phyloP scores from a whole-genome alignment of 1,284 basidiomycete species.

The Apiotrichum montevideense region DNA sequence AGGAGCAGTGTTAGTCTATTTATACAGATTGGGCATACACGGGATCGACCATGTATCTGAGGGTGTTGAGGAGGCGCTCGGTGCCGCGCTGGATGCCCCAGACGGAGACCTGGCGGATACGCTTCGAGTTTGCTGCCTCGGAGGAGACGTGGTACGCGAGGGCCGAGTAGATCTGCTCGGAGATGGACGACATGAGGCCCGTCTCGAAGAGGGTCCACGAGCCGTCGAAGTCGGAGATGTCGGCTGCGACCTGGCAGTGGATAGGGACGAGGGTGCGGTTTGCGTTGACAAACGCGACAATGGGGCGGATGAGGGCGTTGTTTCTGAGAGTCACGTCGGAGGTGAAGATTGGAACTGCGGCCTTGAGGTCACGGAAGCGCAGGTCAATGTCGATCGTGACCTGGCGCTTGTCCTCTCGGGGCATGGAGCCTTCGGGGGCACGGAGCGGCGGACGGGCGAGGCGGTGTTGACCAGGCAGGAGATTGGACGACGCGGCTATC shows the following conservation, averaged over 20 bases:
- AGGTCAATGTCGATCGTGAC: conserved; percentile 87
- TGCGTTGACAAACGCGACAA: conserved; percentile 97
- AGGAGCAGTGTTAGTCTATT: neutral
- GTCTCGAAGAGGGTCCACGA: conserved; percentile 62
- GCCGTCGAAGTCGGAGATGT: conserved; percentile 75
- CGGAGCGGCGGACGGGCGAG: conserved; percentile 79
- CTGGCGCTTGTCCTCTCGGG: conserved; percentile 27
- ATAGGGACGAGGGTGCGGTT: conserved; percentile 89
- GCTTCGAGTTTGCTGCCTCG: conserved; percentile 75
- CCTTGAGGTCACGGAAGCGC: conserved; percentile 92
- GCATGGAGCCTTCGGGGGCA: conserved; percentile 54
- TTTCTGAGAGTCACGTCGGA: conserved; percentile 83
- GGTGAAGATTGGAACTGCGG: conserved; percentile 86
- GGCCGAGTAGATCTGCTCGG: conserved; percentile 67
- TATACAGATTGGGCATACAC: conserved; percentile 26
- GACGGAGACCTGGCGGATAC: conserved; percentile 75
- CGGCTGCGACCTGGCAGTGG: conserved; percentile 74
- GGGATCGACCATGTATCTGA: conserved; percentile 52
- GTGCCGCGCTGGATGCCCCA: conserved; percentile 74
- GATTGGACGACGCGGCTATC: conserved; percentile 48
- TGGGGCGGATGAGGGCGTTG: conserved; percentile 89
- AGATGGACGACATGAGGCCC: conserved; percentile 40
- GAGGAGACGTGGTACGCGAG: conserved; percentile 80
- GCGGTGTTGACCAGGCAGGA: conserved; percentile 81
- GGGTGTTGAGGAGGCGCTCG: conserved; percentile 57